phyloP scores from a whole-genome alignment of 1,284 basidiomycete species.

The Ganoderma sp. region DNA sequence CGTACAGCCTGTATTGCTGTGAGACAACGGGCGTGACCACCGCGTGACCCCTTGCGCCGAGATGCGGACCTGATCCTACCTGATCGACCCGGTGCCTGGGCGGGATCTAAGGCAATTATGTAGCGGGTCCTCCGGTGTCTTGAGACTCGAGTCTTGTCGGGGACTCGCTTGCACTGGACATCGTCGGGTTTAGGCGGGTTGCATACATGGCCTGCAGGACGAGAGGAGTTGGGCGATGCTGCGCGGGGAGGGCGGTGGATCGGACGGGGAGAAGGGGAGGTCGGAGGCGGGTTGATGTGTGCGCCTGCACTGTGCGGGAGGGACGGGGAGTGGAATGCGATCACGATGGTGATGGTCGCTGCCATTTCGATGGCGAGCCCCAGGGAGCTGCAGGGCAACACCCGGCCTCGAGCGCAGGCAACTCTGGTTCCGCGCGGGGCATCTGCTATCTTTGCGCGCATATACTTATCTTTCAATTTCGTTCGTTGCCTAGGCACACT shows the following conservation, averaged over 20 bases:
- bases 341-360: constrained; percentile 34
- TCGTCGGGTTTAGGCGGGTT: too few relatives aligned
- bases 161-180: neutral
- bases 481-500: constrained; percentile 18
- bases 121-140: neutral
- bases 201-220: neutral
- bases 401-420: constrained; percentile 14
- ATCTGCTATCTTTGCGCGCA: constrained; percentile 3
- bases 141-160: neutral
- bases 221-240: neutral
- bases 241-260: neutral
- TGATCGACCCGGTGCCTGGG: neutral
- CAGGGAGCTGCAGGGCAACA: constrained; percentile 1
- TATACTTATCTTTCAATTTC: neutral
- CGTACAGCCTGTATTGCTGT: neutral
- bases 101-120: neutral
- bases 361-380: constrained; percentile 9
- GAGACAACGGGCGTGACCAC: neutral
- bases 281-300: neutral
- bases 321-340: constrained; percentile 10
- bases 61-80: neutral
- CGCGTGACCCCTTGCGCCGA: neutral
- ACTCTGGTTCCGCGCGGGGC: constrained; percentile 20
- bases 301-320: neutral
- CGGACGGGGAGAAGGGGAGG: neutral